Conservation (phyloP, 371 early-diverging fungal genomes). For the Sporodiniella umbellata region DNA sequence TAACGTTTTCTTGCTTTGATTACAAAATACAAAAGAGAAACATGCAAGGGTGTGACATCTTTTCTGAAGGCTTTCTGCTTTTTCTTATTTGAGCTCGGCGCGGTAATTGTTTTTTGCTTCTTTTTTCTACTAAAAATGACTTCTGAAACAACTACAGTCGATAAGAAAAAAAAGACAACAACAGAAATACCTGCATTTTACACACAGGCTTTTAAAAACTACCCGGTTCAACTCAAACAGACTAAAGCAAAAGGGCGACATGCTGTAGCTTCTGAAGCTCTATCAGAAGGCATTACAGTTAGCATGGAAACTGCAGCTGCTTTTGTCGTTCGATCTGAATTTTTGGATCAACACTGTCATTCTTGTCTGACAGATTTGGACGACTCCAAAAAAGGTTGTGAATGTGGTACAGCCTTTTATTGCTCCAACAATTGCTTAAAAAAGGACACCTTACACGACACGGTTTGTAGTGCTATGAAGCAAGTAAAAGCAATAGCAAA, state of each 20-base stretch:
- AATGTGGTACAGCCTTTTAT: slow-evolving; percentile 57
- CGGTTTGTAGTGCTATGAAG: slow-evolving; percentile 48
- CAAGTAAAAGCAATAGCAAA: slow-evolving; percentile 46
- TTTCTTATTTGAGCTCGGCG: too few species aligned
- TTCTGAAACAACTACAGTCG: neutral
- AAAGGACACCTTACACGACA: slow-evolving; percentile 39
- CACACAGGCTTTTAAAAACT: slow-evolving; percentile 14
- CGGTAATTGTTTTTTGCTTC: too few species aligned
- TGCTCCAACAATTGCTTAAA: slow-evolving; percentile 58
- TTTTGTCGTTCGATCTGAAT: slow-evolving; percentile 56
- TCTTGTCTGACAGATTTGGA: slow-evolving; percentile 46
- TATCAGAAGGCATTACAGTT: slow-evolving; percentile 52
- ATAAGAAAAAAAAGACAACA: slow-evolving; percentile 6
- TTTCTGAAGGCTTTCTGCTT: too few species aligned
- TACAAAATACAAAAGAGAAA: too few species aligned
- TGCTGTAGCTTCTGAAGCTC: slow-evolving; percentile 47
- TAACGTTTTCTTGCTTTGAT: too few species aligned
- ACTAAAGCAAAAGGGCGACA: slow-evolving; percentile 62
- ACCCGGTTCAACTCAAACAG: slow-evolving; percentile 30
- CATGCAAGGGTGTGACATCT: too few species aligned
- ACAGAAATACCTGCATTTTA: slow-evolving; percentile 16
- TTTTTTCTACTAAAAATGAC: too few species aligned
- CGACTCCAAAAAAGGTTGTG: slow-evolving; percentile 42
- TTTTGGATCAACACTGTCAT: slow-evolving; percentile 57
- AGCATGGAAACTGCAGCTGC: slow-evolving; percentile 55